Evolutionary conservation across 208 protist genomes (phyloP).

Genomic region (Trypanosomatidae sp.): DNA sequence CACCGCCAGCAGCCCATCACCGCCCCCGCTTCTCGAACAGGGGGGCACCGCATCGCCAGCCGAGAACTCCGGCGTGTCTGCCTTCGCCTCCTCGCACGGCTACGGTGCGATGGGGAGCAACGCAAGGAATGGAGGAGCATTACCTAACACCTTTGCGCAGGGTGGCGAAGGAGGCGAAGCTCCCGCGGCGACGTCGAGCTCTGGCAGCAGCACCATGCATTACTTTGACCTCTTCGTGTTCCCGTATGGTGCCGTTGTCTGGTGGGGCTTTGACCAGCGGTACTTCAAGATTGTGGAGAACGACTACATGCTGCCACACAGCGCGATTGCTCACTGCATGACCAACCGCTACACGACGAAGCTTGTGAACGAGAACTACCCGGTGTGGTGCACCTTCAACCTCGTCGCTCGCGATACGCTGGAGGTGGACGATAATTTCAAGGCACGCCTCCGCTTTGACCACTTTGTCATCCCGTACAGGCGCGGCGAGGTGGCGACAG

Average conservation of each 20-base stretch:
- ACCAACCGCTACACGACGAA: slow-evolving; percentile 68
- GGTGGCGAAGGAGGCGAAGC: slow-evolving; percentile 19
- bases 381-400: slow-evolving; percentile 81
- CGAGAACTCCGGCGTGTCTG: not conserved
- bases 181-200: not conserved
- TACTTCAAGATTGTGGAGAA: slow-evolving; percentile 83
- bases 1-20: not conserved
- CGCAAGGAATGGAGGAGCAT: not conserved
- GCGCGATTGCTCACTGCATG: slow-evolving; percentile 53
- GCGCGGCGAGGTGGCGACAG: slow-evolving; percentile 53
- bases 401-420: slow-evolving; percentile 50
- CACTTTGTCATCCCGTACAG: slow-evolving; percentile 79
- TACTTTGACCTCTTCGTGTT: slow-evolving; percentile 83
- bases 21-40: slow-evolving; percentile 2
- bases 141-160: too few relatives aligned
- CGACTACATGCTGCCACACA: slow-evolving; percentile 79
- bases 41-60: not conserved
- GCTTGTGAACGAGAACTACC: slow-evolving; percentile 76
- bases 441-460: slow-evolving; percentile 59
- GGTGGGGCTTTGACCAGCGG: slow-evolving; percentile 79
- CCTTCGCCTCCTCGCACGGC: not conserved
- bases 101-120: not conserved
- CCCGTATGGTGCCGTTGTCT: slow-evolving; percentile 74
- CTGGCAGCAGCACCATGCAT: slow-evolving; percentile 6
- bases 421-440: slow-evolving; percentile 71